These are phyloP conservation scores for Pleurotus sapidus DNA, from an alignment of 768 basidiomycete genomes.

Conservation along the genomic window DNA sequence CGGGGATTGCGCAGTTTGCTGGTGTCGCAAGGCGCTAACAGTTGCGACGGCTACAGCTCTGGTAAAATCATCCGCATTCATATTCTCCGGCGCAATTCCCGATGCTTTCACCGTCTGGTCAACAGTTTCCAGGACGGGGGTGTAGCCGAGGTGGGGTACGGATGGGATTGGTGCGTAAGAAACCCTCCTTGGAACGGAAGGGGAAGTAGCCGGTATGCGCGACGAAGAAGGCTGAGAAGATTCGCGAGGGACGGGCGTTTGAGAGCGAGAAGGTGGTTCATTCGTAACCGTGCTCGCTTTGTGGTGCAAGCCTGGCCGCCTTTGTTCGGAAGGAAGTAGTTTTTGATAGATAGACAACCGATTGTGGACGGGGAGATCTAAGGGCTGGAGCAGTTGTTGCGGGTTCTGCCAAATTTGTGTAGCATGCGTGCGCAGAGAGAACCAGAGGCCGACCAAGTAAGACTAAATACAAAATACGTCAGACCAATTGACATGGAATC, in stretches of 20 bases:
- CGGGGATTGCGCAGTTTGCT: conserved; percentile 55
- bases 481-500: background rate
- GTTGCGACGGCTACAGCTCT: conserved; percentile 93
- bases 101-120: conserved; percentile 71
- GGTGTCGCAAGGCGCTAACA: conserved; percentile 84
- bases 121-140: conserved; percentile 76
- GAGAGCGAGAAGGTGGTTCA: conserved; percentile 34
- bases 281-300: conserved; percentile 43
- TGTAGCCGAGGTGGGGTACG: conserved; percentile 31
- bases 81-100: conserved; percentile 43
- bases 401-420: conserved; percentile 99
- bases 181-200: conserved; percentile 44
- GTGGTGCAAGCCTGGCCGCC: conserved; percentile 32
- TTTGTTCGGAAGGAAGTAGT: conserved; percentile 31
- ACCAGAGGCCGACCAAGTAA: conserved; percentile 96
- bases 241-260: conserved; percentile 35
- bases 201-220: conserved; percentile 32
- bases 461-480: conserved; percentile 51
- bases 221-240: conserved; percentile 13
- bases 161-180: conserved; percentile 45
- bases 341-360: conserved; percentile 69
- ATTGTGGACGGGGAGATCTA: conserved; percentile 54
- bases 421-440: conserved; percentile 96
- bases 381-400: conserved; percentile 69
- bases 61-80: conserved; percentile 88